These are phyloP conservation scores for Aspergillus haitiensis DNA, from an alignment of 495 filamentous ascomycete genomes.

Conservation along the genomic window DNA sequence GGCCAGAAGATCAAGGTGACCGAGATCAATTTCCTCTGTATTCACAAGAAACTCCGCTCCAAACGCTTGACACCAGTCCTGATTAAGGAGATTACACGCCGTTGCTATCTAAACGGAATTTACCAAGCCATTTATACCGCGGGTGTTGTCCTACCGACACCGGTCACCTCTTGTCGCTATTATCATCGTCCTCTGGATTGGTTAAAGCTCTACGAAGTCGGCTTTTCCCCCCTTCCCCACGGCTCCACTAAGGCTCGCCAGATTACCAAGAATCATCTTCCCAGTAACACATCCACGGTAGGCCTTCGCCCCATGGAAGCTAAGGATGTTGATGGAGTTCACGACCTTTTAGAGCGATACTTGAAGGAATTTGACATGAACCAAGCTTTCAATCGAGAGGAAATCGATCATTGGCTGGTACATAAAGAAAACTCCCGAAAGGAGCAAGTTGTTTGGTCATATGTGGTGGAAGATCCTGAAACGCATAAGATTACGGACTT, in stretches of 20 bases:
- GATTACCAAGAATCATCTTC: conserved; percentile 75
- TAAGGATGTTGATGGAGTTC: conserved; percentile 79
- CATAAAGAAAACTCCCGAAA: conserved; percentile 55
- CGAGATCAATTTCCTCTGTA: conserved; percentile 96
- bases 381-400: conserved; percentile 73
- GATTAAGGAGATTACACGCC: conserved; percentile 94
- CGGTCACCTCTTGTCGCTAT: conserved; percentile 89
- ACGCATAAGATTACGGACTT: conserved; percentile 89
- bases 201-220: conserved; percentile 90
- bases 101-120: conserved; percentile 77
- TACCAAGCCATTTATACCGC: conserved; percentile 96
- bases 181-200: conserved; percentile 92
- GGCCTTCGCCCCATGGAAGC: conserved; percentile 77
- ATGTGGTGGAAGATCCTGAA: conserved; percentile 78
- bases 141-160: conserved; percentile 84
- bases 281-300: conserved; percentile 63
- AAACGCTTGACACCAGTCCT: conserved; percentile 90
- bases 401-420: conserved; percentile 86
- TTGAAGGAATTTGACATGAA: conserved; percentile 78
- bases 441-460: conserved; percentile 87
- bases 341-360: conserved; percentile 73
- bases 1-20: conserved; percentile 70
- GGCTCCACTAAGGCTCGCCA: conserved; percentile 81
- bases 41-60: conserved; percentile 94
- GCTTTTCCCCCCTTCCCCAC: conserved; percentile 79